Evolutionary conservation across 768 basidiomycete genomes (phyloP).

Genomic region (Krasilnikovozyma curviuscula): DNA sequence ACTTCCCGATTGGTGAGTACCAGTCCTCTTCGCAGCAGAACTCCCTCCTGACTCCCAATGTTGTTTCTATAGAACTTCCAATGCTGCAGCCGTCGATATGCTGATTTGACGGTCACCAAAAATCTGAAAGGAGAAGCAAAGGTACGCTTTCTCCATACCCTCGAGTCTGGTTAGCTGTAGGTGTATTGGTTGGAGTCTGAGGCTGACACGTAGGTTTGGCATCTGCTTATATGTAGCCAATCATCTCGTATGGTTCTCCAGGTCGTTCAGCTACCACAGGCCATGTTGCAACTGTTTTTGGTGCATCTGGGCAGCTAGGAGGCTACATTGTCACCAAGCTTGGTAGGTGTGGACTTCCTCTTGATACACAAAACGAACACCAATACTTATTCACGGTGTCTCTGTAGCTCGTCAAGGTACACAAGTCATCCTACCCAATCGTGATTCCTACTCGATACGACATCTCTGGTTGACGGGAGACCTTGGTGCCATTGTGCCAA

Average conservation of each 20-base stretch:
- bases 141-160: no score
- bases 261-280: slow-evolving; percentile 66
- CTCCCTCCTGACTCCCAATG: no score
- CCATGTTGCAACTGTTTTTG: slow-evolving; percentile 89
- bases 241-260: slow-evolving; percentile 46
- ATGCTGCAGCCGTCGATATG: no score
- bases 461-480: slow-evolving; percentile 86
- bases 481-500: slow-evolving; percentile 81
- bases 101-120: no score
- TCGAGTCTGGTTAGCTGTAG: no score
- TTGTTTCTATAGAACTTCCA: no score
- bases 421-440: slow-evolving; percentile 83
- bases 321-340: slow-evolving; percentile 86
- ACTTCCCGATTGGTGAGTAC: no score
- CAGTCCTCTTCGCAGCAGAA: no score
- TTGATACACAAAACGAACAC: neutral
- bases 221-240: slow-evolving; percentile 30
- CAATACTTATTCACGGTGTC: neutral
- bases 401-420: slow-evolving; percentile 64
- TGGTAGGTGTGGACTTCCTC: slow-evolving; percentile 34
- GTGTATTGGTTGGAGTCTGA: no score
- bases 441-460: slow-evolving; percentile 81
- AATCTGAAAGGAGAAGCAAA: no score
- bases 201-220: no score
- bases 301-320: slow-evolving; percentile 85